Evolutionary conservation across 371 early-diverging fungal genomes (phyloP).

Genomic region (Parasitella parasitica): DNA sequence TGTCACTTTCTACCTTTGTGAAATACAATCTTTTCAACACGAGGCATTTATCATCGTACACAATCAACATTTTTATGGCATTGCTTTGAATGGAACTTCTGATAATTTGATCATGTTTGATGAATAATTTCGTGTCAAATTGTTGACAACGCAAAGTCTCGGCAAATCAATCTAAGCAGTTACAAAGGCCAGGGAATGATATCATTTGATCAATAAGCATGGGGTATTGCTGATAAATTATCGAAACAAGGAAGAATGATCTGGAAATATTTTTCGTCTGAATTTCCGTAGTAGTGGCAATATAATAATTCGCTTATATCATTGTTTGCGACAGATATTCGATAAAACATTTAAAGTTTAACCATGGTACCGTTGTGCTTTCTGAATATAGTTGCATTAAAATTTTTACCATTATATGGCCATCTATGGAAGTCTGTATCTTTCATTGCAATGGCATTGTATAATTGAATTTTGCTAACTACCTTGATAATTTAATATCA

Average conservation of each 20-base stretch:
- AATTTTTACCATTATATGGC: too few species aligned
- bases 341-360: background rate
- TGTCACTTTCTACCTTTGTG: background rate
- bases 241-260: background rate
- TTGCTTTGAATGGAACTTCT: background rate
- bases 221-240: background rate
- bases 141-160: background rate
- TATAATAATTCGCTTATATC: too few species aligned
- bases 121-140: background rate
- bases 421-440: background rate
- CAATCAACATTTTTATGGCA: background rate
- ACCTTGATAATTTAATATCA: background rate
- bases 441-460: background rate
- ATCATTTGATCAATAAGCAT: background rate
- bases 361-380: background rate
- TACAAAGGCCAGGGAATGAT: background rate
- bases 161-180: background rate
- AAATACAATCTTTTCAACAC: too few species aligned
- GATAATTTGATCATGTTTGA: background rate
- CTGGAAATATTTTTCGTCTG: background rate
- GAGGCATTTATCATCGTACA: too few species aligned
- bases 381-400: background rate
- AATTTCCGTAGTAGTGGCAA: background rate
- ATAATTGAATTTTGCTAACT: too few species aligned
- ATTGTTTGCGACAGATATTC: background rate